Evolutionary conservation across 1,284 basidiomycete genomes (phyloP).

Genomic region (Tilletia indica): DNA sequence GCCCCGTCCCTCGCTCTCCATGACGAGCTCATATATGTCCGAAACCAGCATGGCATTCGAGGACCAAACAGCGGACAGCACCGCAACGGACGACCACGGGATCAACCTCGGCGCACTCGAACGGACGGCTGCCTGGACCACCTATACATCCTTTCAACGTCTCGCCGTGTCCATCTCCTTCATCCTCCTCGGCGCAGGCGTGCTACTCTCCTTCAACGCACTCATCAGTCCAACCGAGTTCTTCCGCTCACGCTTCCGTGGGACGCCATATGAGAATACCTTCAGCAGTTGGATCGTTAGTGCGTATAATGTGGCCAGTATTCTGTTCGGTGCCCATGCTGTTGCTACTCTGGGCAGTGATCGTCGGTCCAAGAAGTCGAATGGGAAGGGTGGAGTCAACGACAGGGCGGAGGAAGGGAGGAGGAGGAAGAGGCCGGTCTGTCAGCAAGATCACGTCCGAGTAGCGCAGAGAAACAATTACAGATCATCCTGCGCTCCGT

Average conservation of each 20-base stretch:
- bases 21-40: constrained; percentile 7
- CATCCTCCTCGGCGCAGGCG: constrained; percentile 18
- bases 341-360: constrained; percentile 24
- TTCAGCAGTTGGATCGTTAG: constrained; percentile 49
- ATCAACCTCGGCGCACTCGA: background rate
- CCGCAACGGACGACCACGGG: background rate
- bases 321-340: constrained; percentile 38
- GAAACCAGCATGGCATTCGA: background rate
- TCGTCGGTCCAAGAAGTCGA: background rate
- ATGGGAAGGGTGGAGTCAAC: background rate
- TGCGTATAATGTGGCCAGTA: constrained; percentile 43
- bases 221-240: constrained; percentile 51
- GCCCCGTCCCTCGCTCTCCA: background rate
- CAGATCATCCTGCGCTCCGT: background rate
- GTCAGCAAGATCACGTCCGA: background rate
- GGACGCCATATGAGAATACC: constrained; percentile 31
- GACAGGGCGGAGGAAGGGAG: background rate
- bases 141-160: background rate
- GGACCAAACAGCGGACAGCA: no score
- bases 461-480: background rate
- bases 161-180: background rate
- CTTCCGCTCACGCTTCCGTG: constrained; percentile 39
- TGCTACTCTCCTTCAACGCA: constrained; percentile 32
- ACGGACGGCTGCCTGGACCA: background rate
- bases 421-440: background rate